Base-by-base conservation (phyloP, 2,329 filamentous ascomycete species). In the Fusarium brevicatenulatum region DNA sequence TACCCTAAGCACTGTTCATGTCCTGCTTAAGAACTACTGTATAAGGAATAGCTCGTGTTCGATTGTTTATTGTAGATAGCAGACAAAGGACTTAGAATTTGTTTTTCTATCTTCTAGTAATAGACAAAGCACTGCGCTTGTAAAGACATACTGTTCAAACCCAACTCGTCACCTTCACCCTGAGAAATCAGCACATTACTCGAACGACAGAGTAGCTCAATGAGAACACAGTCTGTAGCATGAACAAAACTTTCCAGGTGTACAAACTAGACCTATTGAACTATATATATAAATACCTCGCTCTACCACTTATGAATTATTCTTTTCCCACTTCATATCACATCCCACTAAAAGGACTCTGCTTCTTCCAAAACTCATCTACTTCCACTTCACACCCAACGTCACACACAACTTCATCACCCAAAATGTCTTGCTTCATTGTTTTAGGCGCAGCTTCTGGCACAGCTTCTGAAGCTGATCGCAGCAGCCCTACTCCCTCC, bases 221-320 rank as follows among this genome's bases (percentile, higher is more conserved):
- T 7, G 9, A 18, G 16, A 37, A 18, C 16, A 18, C 36, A 37
- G 36, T 4, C 16, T 8, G 34, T 36, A 18, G 8, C 18, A 18
- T 9, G 9, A 37, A 37, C 9, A 9, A 36, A 36, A 16, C 15
- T 36, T 21, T 5, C 2, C 10, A 39, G 18, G 5, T 3, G 9
- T 39, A 3, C 12, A 7, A 39, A 39, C 6, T 12, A 3, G 3
- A 9, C 19, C 8, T 7, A 13, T 12, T 13, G 7, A 13, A 2
- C 7, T 6, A 23, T 0, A 0, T 2, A 5, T 19, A 50, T 50
- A 50, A 34, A 18, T 18, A 5, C 10, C 4, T 2, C 5, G 3
- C 7, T 12, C 7, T 49, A 7, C 3, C 28, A 1, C 0, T 6
- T 2, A 3, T n/a, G 0, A 23, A 18, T 9, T 7, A 32, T 9